Percentiles rank a stretch among this genome's conserved stretches.
These are phyloP conservation scores for Isatis lusitanica DNA, from an alignment of 441 rosid genomes.

Conservation along the genomic window DNA sequence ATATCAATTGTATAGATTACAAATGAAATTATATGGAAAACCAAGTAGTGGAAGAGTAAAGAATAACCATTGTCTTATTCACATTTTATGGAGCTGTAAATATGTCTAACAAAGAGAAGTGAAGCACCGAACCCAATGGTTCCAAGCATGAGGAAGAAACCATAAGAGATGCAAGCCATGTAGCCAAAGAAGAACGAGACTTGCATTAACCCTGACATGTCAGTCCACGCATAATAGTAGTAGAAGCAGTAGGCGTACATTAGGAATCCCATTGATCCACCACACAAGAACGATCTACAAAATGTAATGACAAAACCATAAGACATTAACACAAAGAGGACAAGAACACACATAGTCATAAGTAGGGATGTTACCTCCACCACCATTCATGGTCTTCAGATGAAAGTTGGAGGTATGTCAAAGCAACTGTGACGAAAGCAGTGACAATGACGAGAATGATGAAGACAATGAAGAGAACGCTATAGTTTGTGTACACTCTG, in stretches of 20 bases:
- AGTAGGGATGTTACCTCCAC: conserved; percentile 21
- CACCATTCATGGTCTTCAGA: conserved; percentile 32
- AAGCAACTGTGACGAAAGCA: conserved; percentile 24
- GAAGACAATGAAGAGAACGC: conserved; percentile 28
- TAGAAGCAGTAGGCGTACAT: conserved; percentile 31
- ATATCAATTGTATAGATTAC: too few relatives aligned
- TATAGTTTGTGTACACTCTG: conserved; percentile 29
- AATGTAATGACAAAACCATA: background rate
- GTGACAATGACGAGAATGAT: conserved; percentile 30
- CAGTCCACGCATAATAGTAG: conserved; percentile 28
- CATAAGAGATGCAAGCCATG: conserved; percentile 33
- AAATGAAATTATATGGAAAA: too few relatives aligned
- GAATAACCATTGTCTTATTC: conserved; percentile 6
- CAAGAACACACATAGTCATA: too few relatives aligned
- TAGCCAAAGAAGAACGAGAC: conserved; percentile 32
- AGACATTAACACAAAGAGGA: background rate
- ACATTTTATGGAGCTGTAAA: conserved; percentile 31
- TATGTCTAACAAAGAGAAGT: conserved; percentile 27
- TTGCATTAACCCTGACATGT: conserved; percentile 35
- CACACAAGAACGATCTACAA: conserved; percentile 20
- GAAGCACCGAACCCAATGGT: conserved; percentile 25
- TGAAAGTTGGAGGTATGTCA: conserved; percentile 28
- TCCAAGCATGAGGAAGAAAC: conserved; percentile 31
- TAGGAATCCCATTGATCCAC: conserved; percentile 27
- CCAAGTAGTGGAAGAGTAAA: background rate